phyloP scores from a whole-genome alignment of 2,329 filamentous ascomycete species.

The Lojkania enalia region DNA sequence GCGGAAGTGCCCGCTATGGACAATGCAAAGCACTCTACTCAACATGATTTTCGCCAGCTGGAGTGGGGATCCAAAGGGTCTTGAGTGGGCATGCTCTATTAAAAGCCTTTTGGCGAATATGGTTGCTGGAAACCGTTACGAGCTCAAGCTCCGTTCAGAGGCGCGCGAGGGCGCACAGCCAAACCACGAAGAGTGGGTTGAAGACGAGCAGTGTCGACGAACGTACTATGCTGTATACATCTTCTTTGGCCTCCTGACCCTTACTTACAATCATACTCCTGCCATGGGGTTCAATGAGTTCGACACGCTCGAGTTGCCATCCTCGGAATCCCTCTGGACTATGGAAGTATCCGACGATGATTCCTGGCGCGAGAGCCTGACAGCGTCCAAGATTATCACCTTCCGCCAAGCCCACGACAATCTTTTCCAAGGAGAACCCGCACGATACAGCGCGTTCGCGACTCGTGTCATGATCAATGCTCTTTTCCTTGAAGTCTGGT shows the following conservation, averaged over 20 bases:
- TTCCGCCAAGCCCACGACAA: conserved; percentile 95
- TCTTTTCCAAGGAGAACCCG: conserved; percentile 87
- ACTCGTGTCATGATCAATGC: conserved; percentile 99
- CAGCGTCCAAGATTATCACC: conserved; percentile 72
- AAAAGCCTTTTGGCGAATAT: conserved; percentile 98
- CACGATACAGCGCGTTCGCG: conserved; percentile 93
- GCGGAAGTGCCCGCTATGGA: conserved; percentile 94
- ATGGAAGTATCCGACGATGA: conserved; percentile 76
- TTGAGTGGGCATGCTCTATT: conserved; percentile 99
- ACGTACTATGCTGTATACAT: conserved; percentile 99
- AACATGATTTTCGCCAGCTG: conserved; percentile 99
- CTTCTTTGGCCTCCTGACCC: conserved; percentile 91
- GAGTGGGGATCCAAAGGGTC: conserved; percentile 95
- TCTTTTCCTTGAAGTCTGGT: conserved; percentile 97
- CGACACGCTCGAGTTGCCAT: conserved; percentile 87
- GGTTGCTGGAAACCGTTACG: conserved; percentile 96
- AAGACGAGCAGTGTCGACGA: conserved; percentile 92
- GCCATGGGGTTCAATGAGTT: conserved; percentile 99
- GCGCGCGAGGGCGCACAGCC: conserved; percentile 76
- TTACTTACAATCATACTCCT: conserved; percentile 97
- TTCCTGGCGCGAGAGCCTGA: conserved; percentile 80
- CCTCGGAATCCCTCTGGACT: conserved; percentile 94
- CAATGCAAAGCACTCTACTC: conserved; percentile 93
- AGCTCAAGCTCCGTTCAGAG: conserved; percentile 90
- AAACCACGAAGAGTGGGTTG: conserved; percentile 87